A percentile compares a stretch with the other conserved stretches of the same genome.
phyloP scores from a whole-genome alignment of 306 rosid species.

The Casuarina glauca region DNA sequence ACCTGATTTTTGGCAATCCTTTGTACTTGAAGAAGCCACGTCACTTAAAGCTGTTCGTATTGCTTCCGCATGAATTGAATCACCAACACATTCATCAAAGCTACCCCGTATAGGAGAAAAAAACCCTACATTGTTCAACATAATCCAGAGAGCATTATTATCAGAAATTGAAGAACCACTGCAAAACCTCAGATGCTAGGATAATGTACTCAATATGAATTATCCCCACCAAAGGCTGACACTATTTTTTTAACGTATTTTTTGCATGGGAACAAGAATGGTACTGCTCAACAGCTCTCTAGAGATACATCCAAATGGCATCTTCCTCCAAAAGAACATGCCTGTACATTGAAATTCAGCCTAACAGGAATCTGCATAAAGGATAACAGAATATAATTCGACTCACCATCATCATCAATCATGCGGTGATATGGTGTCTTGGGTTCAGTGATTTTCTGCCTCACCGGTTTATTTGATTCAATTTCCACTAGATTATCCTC shows the following conservation, averaged over 20 bases:
- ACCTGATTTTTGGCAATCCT: slow-evolving; percentile 38
- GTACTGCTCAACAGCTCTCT: neutral
- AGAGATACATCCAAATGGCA: neutral
- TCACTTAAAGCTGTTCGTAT: slow-evolving; percentile 79
- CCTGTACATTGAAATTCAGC: slow-evolving; percentile 20
- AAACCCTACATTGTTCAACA: slow-evolving; percentile 54
- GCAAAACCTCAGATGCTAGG: neutral
- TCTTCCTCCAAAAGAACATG: neutral
- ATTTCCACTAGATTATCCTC: slow-evolving; percentile 85
- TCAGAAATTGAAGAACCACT: neutral
- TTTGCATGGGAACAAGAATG: neutral
- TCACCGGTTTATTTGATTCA: slow-evolving; percentile 94
- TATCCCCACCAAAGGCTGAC: neutral
- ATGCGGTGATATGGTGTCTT: slow-evolving; percentile 97
- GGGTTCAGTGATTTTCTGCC: slow-evolving; percentile 99
- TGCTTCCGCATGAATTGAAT: slow-evolving; percentile 66
- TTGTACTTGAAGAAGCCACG: slow-evolving; percentile 73
- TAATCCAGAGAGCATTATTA: slow-evolving; percentile 21
- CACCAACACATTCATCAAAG: slow-evolving; percentile 61
- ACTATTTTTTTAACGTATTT: neutral
- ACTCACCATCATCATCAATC: slow-evolving; percentile 84
- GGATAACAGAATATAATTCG: slow-evolving; percentile 10
- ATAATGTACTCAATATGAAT: neutral
- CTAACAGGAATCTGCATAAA: slow-evolving; percentile 13
- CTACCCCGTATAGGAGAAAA: slow-evolving; percentile 66